Percentiles rank a stretch among this genome's conserved stretches.
phyloP scores from a whole-genome alignment of 148 eudicot species.

The Dianthus caryophyllus region DNA sequence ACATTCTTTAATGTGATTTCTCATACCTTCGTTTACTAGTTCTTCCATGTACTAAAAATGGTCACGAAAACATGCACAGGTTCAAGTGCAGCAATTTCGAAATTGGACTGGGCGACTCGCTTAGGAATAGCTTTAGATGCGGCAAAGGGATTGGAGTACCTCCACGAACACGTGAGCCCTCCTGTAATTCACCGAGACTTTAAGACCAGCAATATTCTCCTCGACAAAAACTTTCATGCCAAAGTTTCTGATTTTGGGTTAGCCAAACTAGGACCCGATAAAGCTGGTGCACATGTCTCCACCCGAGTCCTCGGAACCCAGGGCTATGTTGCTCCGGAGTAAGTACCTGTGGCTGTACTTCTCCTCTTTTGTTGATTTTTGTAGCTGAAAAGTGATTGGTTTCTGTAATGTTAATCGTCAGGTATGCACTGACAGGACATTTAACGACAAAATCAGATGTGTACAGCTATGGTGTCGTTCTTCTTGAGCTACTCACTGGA shows the following conservation, averaged over 20 bases:
- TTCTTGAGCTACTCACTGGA: conserved; percentile 88
- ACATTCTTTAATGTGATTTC: background rate
- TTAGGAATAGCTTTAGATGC: conserved; percentile 84
- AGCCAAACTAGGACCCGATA: conserved; percentile 93
- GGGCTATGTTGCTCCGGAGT: conserved; percentile 99
- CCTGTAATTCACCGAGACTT: conserved; percentile 97
- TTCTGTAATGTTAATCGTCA: conserved; percentile 20
- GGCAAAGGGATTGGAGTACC: conserved; percentile 94
- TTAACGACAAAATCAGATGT: conserved; percentile 94
- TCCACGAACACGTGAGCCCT: conserved; percentile 86
- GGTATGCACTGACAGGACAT: conserved; percentile 93
- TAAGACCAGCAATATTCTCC: conserved; percentile 90
- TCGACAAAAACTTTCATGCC: conserved; percentile 80
- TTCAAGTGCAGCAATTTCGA: conserved; percentile 42
- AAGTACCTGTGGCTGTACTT: conserved; percentile 21
- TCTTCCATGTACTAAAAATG: background rate
- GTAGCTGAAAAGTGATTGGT: background rate
- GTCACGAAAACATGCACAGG: conserved; percentile 29
- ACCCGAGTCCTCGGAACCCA: conserved; percentile 95
- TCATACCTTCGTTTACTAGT: background rate
- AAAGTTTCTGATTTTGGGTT: conserved; percentile 96
- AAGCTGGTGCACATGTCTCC: conserved; percentile 92
- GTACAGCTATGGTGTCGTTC: conserved; percentile 93
- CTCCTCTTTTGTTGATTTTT: background rate
- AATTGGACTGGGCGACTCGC: conserved; percentile 77